Conservation (phyloP, 495 filamentous ascomycete genomes). For the Evernia prunastri region DNA sequence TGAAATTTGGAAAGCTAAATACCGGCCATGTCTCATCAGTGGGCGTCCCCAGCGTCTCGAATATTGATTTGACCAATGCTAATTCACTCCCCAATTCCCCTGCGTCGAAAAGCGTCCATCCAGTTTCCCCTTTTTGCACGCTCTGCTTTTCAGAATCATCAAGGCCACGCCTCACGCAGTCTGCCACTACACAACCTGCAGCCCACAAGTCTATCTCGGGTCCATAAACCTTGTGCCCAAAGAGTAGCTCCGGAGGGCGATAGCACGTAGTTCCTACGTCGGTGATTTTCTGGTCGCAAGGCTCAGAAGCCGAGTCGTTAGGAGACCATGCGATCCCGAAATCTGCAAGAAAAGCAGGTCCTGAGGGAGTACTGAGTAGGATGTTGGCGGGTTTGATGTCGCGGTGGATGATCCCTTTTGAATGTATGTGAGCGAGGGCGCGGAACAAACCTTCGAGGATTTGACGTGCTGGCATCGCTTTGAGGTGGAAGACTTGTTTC, state of each 20-base stretch:
- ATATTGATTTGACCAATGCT: slow-evolving; percentile 82
- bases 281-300: slow-evolving; percentile 63
- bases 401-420: slow-evolving; percentile 73
- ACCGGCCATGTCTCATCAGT: slow-evolving; percentile 71
- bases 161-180: slow-evolving; percentile 33
- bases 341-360: slow-evolving; percentile 73
- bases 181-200: slow-evolving; percentile 76
- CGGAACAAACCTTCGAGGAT: slow-evolving; percentile 60
- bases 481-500: slow-evolving; percentile 29
- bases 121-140: slow-evolving; percentile 32
- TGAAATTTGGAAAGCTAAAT: slow-evolving; percentile 21
- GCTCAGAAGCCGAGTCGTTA: slow-evolving; percentile 53
- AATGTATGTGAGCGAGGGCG: slow-evolving; percentile 67
- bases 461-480: slow-evolving; percentile 31
- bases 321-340: slow-evolving; percentile 88
- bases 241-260: slow-evolving; percentile 82
- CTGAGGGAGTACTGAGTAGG: slow-evolving; percentile 58
- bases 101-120: slow-evolving; percentile 65
- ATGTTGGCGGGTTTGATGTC: slow-evolving; percentile 93
- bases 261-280: slow-evolving; percentile 93
- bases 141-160: slow-evolving; percentile 34
- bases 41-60: slow-evolving; percentile 81
- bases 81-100: slow-evolving; percentile 89
- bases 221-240: slow-evolving; percentile 70
- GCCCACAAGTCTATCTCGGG: slow-evolving; percentile 80